Conservation (phyloP, 179 eudicot genomes). For the Gypsophila paniculata region DNA sequence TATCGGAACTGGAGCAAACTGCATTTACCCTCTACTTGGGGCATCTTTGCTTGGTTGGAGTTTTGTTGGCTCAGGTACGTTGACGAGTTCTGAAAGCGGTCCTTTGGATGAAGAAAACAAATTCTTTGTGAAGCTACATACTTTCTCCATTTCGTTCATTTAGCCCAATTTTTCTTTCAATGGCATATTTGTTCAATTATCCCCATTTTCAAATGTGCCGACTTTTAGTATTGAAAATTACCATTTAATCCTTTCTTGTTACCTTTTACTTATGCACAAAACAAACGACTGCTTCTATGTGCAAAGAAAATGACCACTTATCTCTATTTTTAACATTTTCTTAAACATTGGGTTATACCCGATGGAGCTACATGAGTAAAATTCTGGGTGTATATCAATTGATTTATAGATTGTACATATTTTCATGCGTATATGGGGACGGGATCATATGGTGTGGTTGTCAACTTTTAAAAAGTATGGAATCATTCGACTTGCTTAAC, state of each 20-base stretch:
- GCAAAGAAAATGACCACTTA: no score
- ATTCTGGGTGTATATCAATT: no score
- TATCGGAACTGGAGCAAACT: slow-evolving; percentile 94
- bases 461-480: neutral
- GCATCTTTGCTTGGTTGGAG: slow-evolving; percentile 84
- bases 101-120: neutral
- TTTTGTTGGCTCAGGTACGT: slow-evolving; percentile 81
- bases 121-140: neutral
- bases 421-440: neutral
- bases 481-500: slow-evolving; percentile 1
- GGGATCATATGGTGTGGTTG: neutral
- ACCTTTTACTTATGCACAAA: no score
- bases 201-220: no score
- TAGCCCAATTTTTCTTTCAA: no score
- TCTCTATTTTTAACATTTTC: no score
- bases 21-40: slow-evolving; percentile 96
- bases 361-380: no score
- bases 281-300: no score
- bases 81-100: neutral
- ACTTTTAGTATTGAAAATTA: no score
- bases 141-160: neutral
- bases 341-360: no score
- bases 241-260: no score
- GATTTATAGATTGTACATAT: neutral
- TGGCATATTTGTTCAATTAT: no score